Evolutionary conservation across 2,329 filamentous ascomycete genomes (phyloP), one percentile per base, ranked within the genome.

Genomic region (Tolypocladium album): DNA sequence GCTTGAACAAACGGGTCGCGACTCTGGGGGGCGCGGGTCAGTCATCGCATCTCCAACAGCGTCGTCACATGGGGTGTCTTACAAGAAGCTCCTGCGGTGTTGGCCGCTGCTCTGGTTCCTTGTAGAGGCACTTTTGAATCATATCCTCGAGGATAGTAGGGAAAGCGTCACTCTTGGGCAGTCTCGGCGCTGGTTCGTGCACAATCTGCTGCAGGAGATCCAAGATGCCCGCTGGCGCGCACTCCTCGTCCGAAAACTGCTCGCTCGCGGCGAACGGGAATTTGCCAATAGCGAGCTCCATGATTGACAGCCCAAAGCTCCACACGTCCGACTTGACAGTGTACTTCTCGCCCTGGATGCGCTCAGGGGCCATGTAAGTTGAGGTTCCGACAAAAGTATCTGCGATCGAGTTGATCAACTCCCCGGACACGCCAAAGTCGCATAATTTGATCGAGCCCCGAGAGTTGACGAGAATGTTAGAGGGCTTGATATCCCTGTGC

Each of bases 371-470:
- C 94, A 99, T 99, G 79, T 99, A 99, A 60, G 94, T 99, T 43
- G 94, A 97, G 1, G 94, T 99, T 58, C 94, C 94, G 42, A 99
- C 94, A 69, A 99, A 99, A 0, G 94, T 99, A 71, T 97, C 93
- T 58, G 94, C 94, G 65, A 99, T 92, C 5, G 94, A 97, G 76
- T 97, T 97, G 72, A 97, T 92, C 20, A 97, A 84, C 75, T 99
- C 94, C 66, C 92, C 94, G 5, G 93, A 97, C n/a, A 99, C 94
- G 67, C 94, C 94, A 72, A 99, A 99, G 74, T 99, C 94, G 76
- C 93, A 97, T 7, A 99, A 84, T 77, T 99, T 99, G 81, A 99
- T 97, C 66, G 88, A 86, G 15, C 94, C 94, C 59, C 88, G 85
- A 22, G 92, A 97, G 79, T 97, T 97, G 70, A 97, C 90, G 34